Evolutionary conservation across 139 green algal genomes (phyloP).

Genomic region (Chlorella ohadii): DNA sequence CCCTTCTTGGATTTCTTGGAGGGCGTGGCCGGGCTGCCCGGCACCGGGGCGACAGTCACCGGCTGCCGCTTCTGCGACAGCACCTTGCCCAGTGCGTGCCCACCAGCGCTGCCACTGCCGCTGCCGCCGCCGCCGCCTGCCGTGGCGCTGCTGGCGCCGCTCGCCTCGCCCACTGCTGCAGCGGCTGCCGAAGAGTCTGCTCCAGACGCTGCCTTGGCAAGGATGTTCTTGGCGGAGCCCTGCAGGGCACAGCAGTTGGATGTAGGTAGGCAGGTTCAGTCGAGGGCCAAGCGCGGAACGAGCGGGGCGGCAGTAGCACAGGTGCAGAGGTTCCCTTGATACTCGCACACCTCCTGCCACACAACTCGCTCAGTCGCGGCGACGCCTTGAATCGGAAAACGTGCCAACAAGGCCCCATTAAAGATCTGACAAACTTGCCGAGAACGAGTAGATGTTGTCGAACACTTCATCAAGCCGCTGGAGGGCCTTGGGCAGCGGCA

Average conservation of each 20-base stretch:
- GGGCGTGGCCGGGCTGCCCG: neutral
- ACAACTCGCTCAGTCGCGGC: too few species aligned
- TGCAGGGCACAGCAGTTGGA: neutral
- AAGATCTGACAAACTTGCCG: neutral
- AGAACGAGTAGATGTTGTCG: constrained; percentile 8
- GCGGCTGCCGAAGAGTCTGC: neutral
- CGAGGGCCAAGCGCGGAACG: neutral
- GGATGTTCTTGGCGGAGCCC: neutral
- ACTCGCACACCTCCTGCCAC: too few species aligned
- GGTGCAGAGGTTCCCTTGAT: too few species aligned
- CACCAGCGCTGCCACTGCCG: neutral
- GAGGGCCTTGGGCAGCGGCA: constrained; percentile 10
- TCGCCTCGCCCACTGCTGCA: too few species aligned
- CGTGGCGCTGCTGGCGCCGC: too few species aligned
- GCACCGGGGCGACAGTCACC: neutral
- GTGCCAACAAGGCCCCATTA: neutral
- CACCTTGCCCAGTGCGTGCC: neutral
- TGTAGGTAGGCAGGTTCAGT: neutral
- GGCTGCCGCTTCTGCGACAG: neutral
- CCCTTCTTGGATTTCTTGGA: neutral
- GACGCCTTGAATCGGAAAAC: neutral
- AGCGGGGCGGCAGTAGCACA: too few species aligned
- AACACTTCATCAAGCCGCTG: neutral
- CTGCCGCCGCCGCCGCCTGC: neutral
- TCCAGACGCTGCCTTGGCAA: neutral